A percentile compares a stretch with the other conserved stretches of the same genome.
These are phyloP conservation scores for Phytophthora foliorum DNA, from an alignment of 352 stramenopile genomes.

Conservation along the genomic window DNA sequence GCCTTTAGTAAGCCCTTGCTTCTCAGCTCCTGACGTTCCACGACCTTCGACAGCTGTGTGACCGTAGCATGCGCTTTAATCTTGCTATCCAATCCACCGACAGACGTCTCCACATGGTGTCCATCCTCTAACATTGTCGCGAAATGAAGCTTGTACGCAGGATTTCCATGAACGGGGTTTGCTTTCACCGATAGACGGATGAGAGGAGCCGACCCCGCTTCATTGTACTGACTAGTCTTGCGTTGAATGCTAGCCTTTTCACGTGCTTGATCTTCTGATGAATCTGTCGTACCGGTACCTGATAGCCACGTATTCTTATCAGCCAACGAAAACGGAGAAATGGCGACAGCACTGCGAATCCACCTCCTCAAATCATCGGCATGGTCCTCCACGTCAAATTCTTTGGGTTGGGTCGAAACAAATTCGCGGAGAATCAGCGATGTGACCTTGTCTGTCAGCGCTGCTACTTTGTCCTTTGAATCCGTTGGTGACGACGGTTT, in stretches of 20 bases:
- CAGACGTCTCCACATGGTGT: conserved; percentile 31
- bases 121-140: conserved; percentile 30
- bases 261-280: conserved; percentile 4
- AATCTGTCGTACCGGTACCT: not conserved
- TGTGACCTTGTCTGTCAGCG: conserved; percentile 30
- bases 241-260: not conserved
- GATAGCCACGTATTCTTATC: not conserved
- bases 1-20: conserved; percentile 21
- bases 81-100: conserved; percentile 43
- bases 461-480: conserved; percentile 10
- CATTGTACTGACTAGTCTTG: not conserved
- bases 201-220: conserved; percentile 7
- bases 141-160: conserved; percentile 40
- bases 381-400: conserved; percentile 23
- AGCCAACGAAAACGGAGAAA: conserved; percentile 21
- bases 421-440: conserved; percentile 37
- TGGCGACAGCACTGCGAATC: conserved; percentile 38
- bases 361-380: conserved; percentile 25
- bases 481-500: conserved; percentile 15
- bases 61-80: conserved; percentile 37
- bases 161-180: conserved; percentile 38
- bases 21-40: conserved; percentile 28
- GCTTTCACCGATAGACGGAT: conserved; percentile 45
- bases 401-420: conserved; percentile 33
- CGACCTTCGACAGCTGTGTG: conserved; percentile 26